phyloP scores from a whole-genome alignment of 2,329 filamentous ascomycete species.

The Colletotrichum godetiae region DNA sequence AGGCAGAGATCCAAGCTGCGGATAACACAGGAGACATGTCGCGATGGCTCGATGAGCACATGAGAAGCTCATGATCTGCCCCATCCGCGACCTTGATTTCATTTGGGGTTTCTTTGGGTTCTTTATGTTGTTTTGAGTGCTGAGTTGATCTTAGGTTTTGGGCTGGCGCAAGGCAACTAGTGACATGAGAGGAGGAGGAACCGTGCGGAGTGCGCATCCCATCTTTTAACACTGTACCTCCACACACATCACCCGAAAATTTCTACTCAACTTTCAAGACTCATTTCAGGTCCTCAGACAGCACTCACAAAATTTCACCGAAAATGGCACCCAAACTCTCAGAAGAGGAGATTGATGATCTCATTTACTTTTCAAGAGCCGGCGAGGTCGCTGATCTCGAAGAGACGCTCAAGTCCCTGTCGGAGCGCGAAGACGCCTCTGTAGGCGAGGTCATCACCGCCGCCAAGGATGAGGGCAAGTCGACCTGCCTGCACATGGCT shows the following conservation, averaged over 20 bases:
- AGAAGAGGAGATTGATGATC: constrained; percentile 88
- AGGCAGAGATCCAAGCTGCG: constrained; percentile 81
- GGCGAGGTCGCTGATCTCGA: constrained; percentile 80
- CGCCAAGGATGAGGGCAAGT: constrained; percentile 79
- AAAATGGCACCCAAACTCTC: constrained; percentile 66
- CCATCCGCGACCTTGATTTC: too few relatives aligned
- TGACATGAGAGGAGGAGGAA: not conserved
- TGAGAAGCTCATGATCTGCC: constrained; percentile 38
- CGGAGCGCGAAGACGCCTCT: constrained; percentile 69
- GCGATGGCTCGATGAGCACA: constrained; percentile 60
- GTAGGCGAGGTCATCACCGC: constrained; percentile 74
- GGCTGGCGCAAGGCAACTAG: constrained; percentile 1
- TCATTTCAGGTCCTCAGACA: constrained; percentile 14
- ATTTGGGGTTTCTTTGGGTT: too few relatives aligned
- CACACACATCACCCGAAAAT: constrained; percentile 35
- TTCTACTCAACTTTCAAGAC: constrained; percentile 23
- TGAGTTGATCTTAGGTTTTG: not conserved
- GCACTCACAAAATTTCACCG: not conserved
- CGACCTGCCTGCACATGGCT: constrained; percentile 91
- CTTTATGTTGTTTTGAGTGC: not conserved
- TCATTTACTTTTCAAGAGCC: constrained; percentile 86
- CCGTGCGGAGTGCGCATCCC: constrained; percentile 17
- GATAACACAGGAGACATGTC: constrained; percentile 65
- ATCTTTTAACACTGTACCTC: constrained; percentile 30
- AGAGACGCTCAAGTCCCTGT: constrained; percentile 67